Evolutionary conservation across 371 early-diverging fungal species (phyloP), one percentile per base, ranked within the genome.

Genomic region (Thermomucor indicae-seudaticae): DNA sequence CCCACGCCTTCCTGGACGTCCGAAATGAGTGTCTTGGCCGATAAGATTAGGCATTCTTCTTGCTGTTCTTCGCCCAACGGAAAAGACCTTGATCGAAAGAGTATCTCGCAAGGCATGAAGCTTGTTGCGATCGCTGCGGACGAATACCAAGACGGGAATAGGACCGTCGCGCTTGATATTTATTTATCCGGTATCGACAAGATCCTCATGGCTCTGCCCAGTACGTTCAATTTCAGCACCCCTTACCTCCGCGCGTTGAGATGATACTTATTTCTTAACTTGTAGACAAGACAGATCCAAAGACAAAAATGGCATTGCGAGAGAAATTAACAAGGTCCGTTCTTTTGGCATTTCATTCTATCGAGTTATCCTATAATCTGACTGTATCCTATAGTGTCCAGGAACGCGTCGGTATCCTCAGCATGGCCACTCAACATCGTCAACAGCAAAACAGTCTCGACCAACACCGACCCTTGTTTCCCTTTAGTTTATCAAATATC

Each of bases 51-150:
- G 37, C 58, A 64, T 35, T 62, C 57, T 4, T 12, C 24, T 41
- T 46, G 25, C 28, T 38, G 34, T 16, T 38, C 50, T 4, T 8
- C 40, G 7, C 25, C 29, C 8, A 12, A 35, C 22, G 41, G 31
- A 29, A 31, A 47, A 14, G 43, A 37, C 16, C 37, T 58, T 8
- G 58, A 58, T 40, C 52, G 58, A 17, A 22, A 48, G 11, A 58
- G 53, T 24, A 58, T 58, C 34, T 47, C 58, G 11, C 53, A 53
- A 46, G 81, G 78, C 17, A 75, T 80, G 71, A 74, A 75, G 11
- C 60, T 80, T 11, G 67, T 78, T 11, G 70, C 71, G 4, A 67
- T 80, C 25, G 75, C 81, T 8, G 69, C 78, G 17, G 77, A 80
- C 35, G 77, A 75, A 50, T 78, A 80, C 16, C 75, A 80, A 19